These are phyloP conservation scores for Phytophthora colocasiae DNA, from an alignment of 352 stramenopile genomes.

Conservation along the genomic window DNA sequence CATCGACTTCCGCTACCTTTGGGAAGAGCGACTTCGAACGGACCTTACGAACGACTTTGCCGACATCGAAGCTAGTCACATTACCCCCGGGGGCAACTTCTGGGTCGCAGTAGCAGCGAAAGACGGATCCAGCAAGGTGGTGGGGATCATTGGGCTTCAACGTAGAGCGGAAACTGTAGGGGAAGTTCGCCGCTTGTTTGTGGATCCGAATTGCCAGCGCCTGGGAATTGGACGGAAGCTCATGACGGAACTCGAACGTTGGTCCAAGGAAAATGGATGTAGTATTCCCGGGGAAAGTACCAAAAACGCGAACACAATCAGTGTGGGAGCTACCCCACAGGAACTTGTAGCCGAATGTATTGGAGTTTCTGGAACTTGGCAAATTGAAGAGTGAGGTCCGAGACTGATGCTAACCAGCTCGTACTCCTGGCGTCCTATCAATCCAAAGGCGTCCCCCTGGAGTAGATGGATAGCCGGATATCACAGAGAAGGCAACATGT, in stretches of 20 bases:
- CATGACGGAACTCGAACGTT: conserved; percentile 21
- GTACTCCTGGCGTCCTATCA: too few species aligned
- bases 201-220: conserved; percentile 31
- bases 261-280: conserved; percentile 21
- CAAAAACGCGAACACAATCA: too few species aligned
- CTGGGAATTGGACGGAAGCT: conserved; percentile 33
- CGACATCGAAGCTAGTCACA: conserved; percentile 29
- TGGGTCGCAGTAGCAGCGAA: conserved; percentile 27
- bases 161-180: conserved; percentile 18
- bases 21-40: conserved; percentile 27
- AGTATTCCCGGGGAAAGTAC: too few species aligned
- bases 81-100: conserved; percentile 31
- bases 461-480: too few species aligned
- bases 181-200: conserved; percentile 37
- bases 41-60: conserved; percentile 28
- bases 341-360: too few species aligned
- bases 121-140: conserved; percentile 13
- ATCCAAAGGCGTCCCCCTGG: too few species aligned
- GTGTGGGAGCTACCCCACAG: too few species aligned
- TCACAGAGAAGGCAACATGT: too few species aligned
- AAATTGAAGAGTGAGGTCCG: too few species aligned
- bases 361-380: too few species aligned
- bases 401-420: too few species aligned
- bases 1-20: conserved; percentile 21
- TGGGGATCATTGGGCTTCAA: conserved; percentile 35